These are phyloP conservation scores for Ustilago curta DNA, from an alignment of 1,284 basidiomycete genomes.

Conservation along the genomic window DNA sequence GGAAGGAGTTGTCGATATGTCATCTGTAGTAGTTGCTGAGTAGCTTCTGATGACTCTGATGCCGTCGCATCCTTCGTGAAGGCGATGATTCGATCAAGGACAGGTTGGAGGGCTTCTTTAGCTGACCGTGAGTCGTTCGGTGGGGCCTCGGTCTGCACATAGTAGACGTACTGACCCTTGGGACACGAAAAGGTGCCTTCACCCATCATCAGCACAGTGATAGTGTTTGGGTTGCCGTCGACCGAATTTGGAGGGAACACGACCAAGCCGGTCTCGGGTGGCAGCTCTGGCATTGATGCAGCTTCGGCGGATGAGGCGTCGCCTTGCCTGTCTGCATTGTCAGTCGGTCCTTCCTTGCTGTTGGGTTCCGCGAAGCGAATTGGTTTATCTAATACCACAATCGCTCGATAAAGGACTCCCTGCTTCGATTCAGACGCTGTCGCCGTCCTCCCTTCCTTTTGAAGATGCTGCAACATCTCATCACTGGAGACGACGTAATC, in stretches of 20 bases:
- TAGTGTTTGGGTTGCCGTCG: constrained; percentile 70
- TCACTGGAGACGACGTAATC: constrained; percentile 71
- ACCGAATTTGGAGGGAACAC: constrained; percentile 80
- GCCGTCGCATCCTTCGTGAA: neutral
- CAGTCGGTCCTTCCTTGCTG: constrained; percentile 7
- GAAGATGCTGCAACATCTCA: constrained; percentile 72
- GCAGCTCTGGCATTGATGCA: constrained; percentile 6
- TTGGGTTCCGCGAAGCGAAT: constrained; percentile 24
- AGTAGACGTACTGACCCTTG: constrained; percentile 71
- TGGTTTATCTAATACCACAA: constrained; percentile 45
- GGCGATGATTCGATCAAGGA: constrained; percentile 25
- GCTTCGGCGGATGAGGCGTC: neutral
- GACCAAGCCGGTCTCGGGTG: constrained; percentile 78
- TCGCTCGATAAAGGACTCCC: constrained; percentile 18
- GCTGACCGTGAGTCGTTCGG: constrained; percentile 4
- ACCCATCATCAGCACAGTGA: constrained; percentile 77
- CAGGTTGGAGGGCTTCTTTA: constrained; percentile 19
- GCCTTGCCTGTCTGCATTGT: neutral
- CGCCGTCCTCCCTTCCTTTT: too few relatives aligned
- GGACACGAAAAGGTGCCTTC: constrained; percentile 87
- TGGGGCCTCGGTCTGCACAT: constrained; percentile 34
- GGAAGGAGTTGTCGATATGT: constrained; percentile 30
- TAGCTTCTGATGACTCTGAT: neutral
- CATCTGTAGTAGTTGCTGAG: constrained; percentile 30
- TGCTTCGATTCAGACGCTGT: neutral